Conservation (phyloP, 441 rosid genomes). For the Gossypium trilobum region DNA sequence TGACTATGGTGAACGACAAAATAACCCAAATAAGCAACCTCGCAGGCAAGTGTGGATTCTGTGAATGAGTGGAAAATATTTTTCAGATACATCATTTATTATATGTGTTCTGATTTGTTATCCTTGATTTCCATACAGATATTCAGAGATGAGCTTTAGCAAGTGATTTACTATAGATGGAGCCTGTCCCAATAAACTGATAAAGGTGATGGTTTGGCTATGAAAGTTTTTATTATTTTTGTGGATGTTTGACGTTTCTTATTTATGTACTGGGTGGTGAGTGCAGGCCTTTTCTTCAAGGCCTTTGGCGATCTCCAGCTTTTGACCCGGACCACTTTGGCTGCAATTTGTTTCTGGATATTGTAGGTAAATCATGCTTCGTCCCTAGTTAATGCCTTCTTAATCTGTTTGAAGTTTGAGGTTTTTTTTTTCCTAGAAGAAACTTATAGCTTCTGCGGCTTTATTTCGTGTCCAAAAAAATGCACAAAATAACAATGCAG, state of each 20-base stretch:
- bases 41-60: conserved; percentile 47
- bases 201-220: conserved; percentile 28
- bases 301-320: conserved; percentile 56
- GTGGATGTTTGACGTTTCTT: conserved; percentile 23
- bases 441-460: neutral
- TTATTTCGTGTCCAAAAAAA: neutral
- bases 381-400: neutral
- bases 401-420: neutral
- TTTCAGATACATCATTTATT: neutral
- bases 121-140: conserved; percentile 36
- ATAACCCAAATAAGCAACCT: conserved; percentile 53
- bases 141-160: conserved; percentile 77
- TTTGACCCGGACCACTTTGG: conserved; percentile 48
- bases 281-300: conserved; percentile 37
- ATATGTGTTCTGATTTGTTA: neutral
- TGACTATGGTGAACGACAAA: conserved; percentile 56
- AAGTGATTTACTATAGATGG: conserved; percentile 40
- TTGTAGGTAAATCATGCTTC: conserved; percentile 35
- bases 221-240: conserved; percentile 16
- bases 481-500: neutral
- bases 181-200: conserved; percentile 31
- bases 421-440: neutral
- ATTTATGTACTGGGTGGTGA: conserved; percentile 22
- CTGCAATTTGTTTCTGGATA: conserved; percentile 34
- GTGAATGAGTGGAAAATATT: neutral